Evolutionary conservation across 108 stramenopile species (phyloP).

Genomic region (Conticribra weissflogii): DNA sequence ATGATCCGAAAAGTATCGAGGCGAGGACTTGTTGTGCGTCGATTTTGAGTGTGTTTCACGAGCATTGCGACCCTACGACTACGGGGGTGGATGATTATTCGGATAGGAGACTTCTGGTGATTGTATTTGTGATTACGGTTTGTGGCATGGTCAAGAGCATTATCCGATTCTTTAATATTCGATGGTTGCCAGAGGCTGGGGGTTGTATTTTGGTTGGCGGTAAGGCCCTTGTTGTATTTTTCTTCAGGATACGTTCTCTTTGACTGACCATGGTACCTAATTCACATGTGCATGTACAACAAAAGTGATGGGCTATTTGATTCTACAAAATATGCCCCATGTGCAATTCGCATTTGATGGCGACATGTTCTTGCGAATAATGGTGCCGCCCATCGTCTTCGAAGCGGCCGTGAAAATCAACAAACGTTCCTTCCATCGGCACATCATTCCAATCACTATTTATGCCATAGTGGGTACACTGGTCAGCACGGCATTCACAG

Average conservation of each 20-base stretch:
- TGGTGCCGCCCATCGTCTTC: conserved; percentile 93
- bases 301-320: conserved; percentile 70
- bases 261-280: no score
- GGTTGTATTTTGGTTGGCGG: conserved; percentile 84
- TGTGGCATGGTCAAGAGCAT: conserved; percentile 88
- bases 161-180: conserved; percentile 84
- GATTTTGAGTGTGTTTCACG: conserved; percentile 85
- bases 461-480: conserved; percentile 86
- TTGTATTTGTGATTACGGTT: conserved; percentile 81
- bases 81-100: conserved; percentile 73
- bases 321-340: conserved; percentile 72
- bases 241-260: background rate
- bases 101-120: conserved; percentile 73
- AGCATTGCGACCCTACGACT: conserved; percentile 80
- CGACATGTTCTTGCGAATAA: conserved; percentile 84
- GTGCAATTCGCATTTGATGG: conserved; percentile 85
- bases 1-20: conserved; percentile 77
- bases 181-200: conserved; percentile 89
- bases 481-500: conserved; percentile 76
- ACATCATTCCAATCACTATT: conserved; percentile 78
- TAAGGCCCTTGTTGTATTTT: background rate
- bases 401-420: conserved; percentile 88
- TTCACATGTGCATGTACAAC: no score
- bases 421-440: conserved; percentile 75
- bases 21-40: conserved; percentile 86